Percentiles rank a stretch among this genome's conserved stretches.
phyloP scores from a whole-genome alignment of 768 basidiomycete species.

The Lentinula boryana region DNA sequence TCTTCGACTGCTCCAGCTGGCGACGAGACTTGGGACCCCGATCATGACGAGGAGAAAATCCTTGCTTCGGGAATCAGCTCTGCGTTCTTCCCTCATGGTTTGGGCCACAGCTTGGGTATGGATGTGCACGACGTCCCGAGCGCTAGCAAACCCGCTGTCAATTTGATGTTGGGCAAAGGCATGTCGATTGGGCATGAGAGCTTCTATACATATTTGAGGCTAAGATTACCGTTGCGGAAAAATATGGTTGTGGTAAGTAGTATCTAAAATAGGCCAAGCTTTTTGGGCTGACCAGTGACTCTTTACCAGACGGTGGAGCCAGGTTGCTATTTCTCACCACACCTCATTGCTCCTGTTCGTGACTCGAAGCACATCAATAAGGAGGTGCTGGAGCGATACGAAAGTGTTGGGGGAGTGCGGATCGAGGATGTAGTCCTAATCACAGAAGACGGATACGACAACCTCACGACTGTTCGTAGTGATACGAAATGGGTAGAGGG shows the following conservation, averaged over 20 bases:
- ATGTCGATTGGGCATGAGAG: conserved; percentile 42
- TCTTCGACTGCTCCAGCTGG: conserved; percentile 2
- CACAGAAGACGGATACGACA: conserved; percentile 68
- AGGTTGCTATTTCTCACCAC: conserved; percentile 80
- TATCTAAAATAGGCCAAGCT: background rate
- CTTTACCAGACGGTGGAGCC: conserved; percentile 78
- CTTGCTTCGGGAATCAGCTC: conserved; percentile 70
- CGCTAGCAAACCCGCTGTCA: conserved; percentile 67
- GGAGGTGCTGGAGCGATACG: conserved; percentile 46
- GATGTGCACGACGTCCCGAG: conserved; percentile 92
- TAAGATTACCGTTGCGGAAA: conserved; percentile 63
- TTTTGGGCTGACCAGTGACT: background rate
- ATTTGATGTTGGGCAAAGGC: conserved; percentile 38
- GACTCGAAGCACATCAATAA: conserved; percentile 64
- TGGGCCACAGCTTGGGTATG: conserved; percentile 86
- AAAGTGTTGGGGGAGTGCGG: conserved; percentile 82
- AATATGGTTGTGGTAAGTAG: conserved; percentile 83
- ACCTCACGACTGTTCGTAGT: conserved; percentile 80
- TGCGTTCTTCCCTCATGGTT: conserved; percentile 93
- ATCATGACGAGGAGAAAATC: conserved; percentile 58
- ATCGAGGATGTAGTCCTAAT: conserved; percentile 92
- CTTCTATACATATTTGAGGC: conserved; percentile 76
- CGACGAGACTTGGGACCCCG: conserved; percentile 42
- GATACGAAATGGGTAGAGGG: conserved; percentile 79
- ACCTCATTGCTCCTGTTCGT: conserved; percentile 62